Evolutionary conservation across 495 filamentous ascomycete genomes (phyloP), one percentile per base, ranked within the genome.

Genomic region (Penicillium nucicola): DNA sequence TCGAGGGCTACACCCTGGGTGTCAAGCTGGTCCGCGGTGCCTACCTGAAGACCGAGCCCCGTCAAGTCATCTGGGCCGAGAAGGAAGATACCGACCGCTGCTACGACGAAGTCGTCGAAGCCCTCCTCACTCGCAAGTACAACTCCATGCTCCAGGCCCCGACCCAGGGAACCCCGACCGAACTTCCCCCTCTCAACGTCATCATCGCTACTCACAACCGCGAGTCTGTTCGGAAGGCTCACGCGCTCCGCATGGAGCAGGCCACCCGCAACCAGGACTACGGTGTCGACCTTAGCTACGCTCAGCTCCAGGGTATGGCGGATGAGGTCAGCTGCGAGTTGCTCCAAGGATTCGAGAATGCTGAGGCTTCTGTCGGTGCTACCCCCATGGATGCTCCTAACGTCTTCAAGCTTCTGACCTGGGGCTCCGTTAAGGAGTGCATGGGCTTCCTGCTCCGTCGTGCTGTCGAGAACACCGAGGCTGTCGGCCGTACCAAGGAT

Each of bases 281-380:
- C 31, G 70, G 56, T n/a, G 76, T 81, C 4, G 79, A 87, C 18
- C 74, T 96, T 13, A 83, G 83, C 22, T 96, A 91, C 68, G 92
- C 88, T 5, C 93, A 98, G 69, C 79, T 98, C 6, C 87, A 92
- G 77, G 93, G 93, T 17, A 97, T 97, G 93, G 93, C 93, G 13
- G 93, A 98, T 53, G 93, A 98, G 60, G 84, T 98, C 17, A 89
- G 85, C 68, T 88, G 88, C 54, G 86, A 89, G 59, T 71, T 97
- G 13, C 80, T 96, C 19, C 66, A 83, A 52, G 79, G 77, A 4
- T 69, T 77, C 50, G 60, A 74, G 48, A 56, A 33, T 23, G 63
- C 65, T 23, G 66, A 67, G 42, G 13, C 48, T 40, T 44, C 39
- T 9, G 55, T 55, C 25, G 52, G 53, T 23, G 48, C 46, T 14